Evolutionary conservation across 345 rosid species (phyloP), one percentile per base, ranked within the genome.

Genomic region (Populus pruinosa): DNA sequence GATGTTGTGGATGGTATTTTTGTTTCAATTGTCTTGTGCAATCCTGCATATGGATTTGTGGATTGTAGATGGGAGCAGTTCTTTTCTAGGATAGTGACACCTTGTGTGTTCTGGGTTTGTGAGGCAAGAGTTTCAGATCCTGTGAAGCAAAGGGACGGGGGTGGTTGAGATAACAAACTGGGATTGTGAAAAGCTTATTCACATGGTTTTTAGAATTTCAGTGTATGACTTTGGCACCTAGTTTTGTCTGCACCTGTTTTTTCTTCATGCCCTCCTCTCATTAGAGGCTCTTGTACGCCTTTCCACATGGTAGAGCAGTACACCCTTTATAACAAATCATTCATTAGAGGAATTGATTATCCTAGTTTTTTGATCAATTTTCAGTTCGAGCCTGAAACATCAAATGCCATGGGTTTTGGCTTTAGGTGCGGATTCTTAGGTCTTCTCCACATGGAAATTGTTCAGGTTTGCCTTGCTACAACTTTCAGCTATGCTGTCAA

Each of bases 391-490:
- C 99, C 99, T 33, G 99, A 95, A 89, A 83, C 92, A 67, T 95
- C 99, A 81, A 95, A 87, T 84, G 99, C 99, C 77, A 95, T 95
- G 99, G 99, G 99, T 77, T 95, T 93, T 87, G 99, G 98, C 79
- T 95, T 93, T 87, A 90, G 99, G 82, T 95, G 99, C 70, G 99
- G 99, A 69, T 95, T 93, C 87, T 81, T 95, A 90, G 99, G 99
- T 82, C 98, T 95, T 84, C 99, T 95, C 66, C 99, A 95, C 87
- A 92, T 96, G 99, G 99, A 96, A 91, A 96, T 96, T 82, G 98
- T 96, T 80, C 99, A 96, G 98, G 99, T 88, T 74, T 86, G 83
- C 74, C 70, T 72, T 55, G 77, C 79, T 80, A 8, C 33, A 56
- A 63, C 41, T 25, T 79, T 76, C 76, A 64, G 18, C 27, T 65